Conservation (phyloP, 768 basidiomycete genomes). For the Amanita fuliginea region DNA sequence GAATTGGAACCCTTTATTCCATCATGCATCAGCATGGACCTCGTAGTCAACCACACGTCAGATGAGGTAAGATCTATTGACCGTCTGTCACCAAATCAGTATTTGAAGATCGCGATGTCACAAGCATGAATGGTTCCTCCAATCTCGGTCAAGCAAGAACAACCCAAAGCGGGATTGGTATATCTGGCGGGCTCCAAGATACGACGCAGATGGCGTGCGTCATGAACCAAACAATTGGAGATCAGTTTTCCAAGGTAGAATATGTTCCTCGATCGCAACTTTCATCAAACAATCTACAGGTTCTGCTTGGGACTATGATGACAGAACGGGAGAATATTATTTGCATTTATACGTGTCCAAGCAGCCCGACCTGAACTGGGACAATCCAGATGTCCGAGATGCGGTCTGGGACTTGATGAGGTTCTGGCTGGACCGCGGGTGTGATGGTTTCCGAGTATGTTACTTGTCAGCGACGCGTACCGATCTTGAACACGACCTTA, state of each 20-base stretch:
- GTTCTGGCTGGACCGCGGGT: slow-evolving; percentile 68
- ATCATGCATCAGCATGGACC: slow-evolving; percentile 50
- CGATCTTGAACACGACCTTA: slow-evolving; percentile 10
- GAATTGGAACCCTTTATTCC: neutral
- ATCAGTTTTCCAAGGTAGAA: slow-evolving; percentile 49
- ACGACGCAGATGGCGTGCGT: slow-evolving; percentile 38
- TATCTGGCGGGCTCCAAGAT: slow-evolving; percentile 55
- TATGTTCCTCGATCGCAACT: neutral
- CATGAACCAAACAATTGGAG: slow-evolving; percentile 69
- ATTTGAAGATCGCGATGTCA: neutral
- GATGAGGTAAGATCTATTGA: slow-evolving; percentile 32
- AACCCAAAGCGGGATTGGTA: slow-evolving; percentile 68
- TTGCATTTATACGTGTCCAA: slow-evolving; percentile 56
- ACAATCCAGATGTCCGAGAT: slow-evolving; percentile 47
- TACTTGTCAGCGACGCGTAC: neutral
- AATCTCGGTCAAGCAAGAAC: slow-evolving; percentile 36
- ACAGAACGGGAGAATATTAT: slow-evolving; percentile 56
- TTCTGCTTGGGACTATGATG: slow-evolving; percentile 65
- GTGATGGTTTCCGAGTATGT: slow-evolving; percentile 65
- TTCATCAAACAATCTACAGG: slow-evolving; percentile 20
- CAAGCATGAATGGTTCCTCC: slow-evolving; percentile 64
- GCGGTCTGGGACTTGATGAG: slow-evolving; percentile 55
- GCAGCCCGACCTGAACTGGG: slow-evolving; percentile 76
- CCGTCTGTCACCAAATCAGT: neutral
- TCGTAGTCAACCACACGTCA: slow-evolving; percentile 68